Conservation (phyloP, 2,329 filamentous ascomycete species). For the Teratosphaeria gauchensis region DNA sequence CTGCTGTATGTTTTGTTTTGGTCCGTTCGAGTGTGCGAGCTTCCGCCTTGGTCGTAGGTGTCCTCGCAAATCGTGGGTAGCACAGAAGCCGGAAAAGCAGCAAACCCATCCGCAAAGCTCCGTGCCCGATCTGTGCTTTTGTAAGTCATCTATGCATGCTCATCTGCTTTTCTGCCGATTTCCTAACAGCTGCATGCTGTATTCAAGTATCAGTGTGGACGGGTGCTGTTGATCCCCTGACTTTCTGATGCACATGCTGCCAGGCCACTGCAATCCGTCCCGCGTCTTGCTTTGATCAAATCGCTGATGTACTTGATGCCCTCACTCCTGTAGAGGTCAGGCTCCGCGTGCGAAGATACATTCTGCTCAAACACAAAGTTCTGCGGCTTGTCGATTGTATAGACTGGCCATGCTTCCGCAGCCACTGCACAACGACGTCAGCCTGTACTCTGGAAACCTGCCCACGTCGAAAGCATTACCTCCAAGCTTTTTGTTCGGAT, state of each 20-base stretch:
- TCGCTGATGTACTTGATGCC: slow-evolving; percentile 30
- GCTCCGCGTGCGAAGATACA: slow-evolving; percentile 24
- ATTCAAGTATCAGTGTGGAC: neutral
- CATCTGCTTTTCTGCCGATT: neutral
- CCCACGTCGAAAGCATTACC: slow-evolving; percentile 34
- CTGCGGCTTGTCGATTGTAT: slow-evolving; percentile 31
- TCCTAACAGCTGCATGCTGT: neutral
- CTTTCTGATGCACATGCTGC: slow-evolving; percentile 6
- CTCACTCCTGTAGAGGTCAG: slow-evolving; percentile 37
- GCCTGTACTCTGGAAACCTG: too few species aligned
- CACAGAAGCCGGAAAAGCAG: neutral
- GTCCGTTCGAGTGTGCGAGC: neutral
- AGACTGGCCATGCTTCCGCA: slow-evolving; percentile 34
- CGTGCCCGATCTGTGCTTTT: neutral
- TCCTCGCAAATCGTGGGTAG: neutral
- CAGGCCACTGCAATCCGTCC: slow-evolving; percentile 14
- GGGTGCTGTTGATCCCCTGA: neutral
- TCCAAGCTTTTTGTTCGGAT: slow-evolving; percentile 38
- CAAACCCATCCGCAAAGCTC: too few species aligned
- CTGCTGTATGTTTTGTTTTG: slow-evolving; percentile 10
- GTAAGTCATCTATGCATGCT: neutral
- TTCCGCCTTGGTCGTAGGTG: too few species aligned
- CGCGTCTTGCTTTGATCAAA: slow-evolving; percentile 15
- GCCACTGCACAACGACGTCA: slow-evolving; percentile 5
- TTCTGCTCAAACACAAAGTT: slow-evolving; percentile 45